phyloP scores from a whole-genome alignment of 306 rosid species.

The Potentilla sterilis region DNA sequence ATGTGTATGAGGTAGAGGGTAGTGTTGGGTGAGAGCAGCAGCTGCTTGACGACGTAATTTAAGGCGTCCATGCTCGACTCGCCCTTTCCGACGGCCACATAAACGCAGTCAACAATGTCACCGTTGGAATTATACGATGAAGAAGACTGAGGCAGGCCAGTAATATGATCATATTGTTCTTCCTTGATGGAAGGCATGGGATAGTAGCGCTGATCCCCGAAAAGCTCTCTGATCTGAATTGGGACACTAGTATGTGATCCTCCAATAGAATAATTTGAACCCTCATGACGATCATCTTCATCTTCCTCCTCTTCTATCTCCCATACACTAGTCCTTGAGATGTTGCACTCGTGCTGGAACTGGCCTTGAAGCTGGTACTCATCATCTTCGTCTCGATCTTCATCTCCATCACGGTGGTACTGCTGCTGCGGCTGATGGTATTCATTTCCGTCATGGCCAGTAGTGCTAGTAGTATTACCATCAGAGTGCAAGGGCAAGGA shows the following conservation, averaged over 20 bases:
- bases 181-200: conserved; percentile 50
- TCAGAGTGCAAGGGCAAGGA: background rate
- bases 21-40: conserved; percentile 32
- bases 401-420: background rate
- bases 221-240: conserved; percentile 23
- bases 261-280: background rate
- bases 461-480: too few species aligned
- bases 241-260: background rate
- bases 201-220: conserved; percentile 18
- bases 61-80: conserved; percentile 64
- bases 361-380: conserved; percentile 9
- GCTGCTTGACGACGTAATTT: conserved; percentile 31
- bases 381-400: background rate
- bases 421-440: background rate
- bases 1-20: conserved; percentile 59
- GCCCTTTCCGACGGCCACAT: conserved; percentile 66
- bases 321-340: conserved; percentile 29
- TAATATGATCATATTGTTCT: conserved; percentile 19
- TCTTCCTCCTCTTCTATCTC: conserved; percentile 69
- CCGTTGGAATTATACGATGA: background rate
- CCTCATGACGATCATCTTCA: background rate
- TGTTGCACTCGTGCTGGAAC: conserved; percentile 7
- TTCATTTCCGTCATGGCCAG: background rate
- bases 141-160: background rate
- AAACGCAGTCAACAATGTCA: conserved; percentile 35